These are phyloP conservation scores for Laburnicola sp. DNA, from an alignment of 2,329 filamentous ascomycete species.

Conservation along the genomic window DNA sequence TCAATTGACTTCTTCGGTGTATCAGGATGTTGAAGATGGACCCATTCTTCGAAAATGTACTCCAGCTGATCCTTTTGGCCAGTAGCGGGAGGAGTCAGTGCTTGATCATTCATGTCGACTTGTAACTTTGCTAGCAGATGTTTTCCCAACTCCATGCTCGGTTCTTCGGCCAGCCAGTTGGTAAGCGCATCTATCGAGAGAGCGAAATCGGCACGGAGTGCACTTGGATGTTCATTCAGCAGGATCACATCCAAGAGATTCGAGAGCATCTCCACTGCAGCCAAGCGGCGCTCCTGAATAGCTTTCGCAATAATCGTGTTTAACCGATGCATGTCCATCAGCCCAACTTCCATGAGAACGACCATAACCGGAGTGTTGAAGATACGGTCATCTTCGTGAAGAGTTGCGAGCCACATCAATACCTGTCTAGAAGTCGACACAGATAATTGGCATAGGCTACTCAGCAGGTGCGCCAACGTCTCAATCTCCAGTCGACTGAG, in stretches of 20 bases:
- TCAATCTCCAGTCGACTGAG: constrained; percentile 63
- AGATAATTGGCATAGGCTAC: constrained; percentile 65
- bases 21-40: constrained; percentile 76
- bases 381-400: constrained; percentile 61
- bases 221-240: constrained; percentile 74
- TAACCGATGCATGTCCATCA: constrained; percentile 63
- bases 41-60: constrained; percentile 96
- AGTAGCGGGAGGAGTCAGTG: constrained; percentile 59
- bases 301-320: constrained; percentile 71
- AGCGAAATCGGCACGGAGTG: constrained; percentile 83
- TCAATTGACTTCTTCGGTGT: constrained; percentile 71
- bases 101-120: constrained; percentile 57
- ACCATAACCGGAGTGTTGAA: constrained; percentile 65
- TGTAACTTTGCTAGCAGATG: constrained; percentile 70
- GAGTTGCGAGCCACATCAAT: constrained; percentile 53
- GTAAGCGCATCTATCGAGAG: constrained; percentile 79
- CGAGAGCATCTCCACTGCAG: constrained; percentile 77
- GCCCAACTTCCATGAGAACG: constrained; percentile 60
- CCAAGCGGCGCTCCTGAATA: constrained; percentile 69
- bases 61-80: constrained; percentile 81
- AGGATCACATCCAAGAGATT: constrained; percentile 77
- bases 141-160: constrained; percentile 65
- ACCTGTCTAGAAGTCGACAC: constrained; percentile 59
- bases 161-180: constrained; percentile 76
- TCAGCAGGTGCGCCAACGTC: constrained; percentile 63